phyloP scores from a whole-genome alignment of 345 rosid genomes.

The Punica granatum region DNA sequence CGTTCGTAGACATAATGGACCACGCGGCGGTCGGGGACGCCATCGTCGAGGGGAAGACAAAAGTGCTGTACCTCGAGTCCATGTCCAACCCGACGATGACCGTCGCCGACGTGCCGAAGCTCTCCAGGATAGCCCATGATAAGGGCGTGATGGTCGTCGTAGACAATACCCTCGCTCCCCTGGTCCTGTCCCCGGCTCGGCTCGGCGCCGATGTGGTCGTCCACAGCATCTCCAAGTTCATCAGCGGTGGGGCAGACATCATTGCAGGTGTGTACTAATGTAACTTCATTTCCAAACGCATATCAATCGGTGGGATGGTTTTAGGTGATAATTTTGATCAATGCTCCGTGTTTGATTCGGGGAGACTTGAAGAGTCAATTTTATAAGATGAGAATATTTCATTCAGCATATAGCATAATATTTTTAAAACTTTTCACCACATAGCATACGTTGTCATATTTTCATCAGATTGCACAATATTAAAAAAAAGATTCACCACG shows the following conservation, averaged over 20 bases:
- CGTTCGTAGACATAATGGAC: slow-evolving; percentile 71
- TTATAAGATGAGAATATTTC: no score
- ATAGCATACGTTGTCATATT: no score
- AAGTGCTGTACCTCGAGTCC: slow-evolving; percentile 78
- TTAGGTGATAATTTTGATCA: no score
- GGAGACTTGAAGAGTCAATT: no score
- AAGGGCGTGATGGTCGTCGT: slow-evolving; percentile 73
- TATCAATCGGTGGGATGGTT: no score
- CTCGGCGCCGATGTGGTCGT: slow-evolving; percentile 93
- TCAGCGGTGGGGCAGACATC: slow-evolving; percentile 95
- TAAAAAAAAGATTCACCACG: no score
- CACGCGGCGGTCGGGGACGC: slow-evolving; percentile 47
- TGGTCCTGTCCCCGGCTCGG: slow-evolving; percentile 84
- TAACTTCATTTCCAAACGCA: no score
- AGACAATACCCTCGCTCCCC: slow-evolving; percentile 87
- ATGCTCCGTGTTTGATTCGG: no score
- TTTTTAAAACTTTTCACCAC: no score
- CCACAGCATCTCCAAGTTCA: slow-evolving; percentile 88
- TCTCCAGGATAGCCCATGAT: slow-evolving; percentile 76
- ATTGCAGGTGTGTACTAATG: slow-evolving; percentile 74
- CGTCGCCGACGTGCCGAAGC: slow-evolving; percentile 71
- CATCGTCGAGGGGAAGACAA: slow-evolving; percentile 58
- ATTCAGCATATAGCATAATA: no score
- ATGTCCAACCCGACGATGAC: slow-evolving; percentile 74
- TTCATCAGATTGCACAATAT: no score